phyloP scores from a whole-genome alignment of 306 rosid genomes.

The Malus orientalis region DNA sequence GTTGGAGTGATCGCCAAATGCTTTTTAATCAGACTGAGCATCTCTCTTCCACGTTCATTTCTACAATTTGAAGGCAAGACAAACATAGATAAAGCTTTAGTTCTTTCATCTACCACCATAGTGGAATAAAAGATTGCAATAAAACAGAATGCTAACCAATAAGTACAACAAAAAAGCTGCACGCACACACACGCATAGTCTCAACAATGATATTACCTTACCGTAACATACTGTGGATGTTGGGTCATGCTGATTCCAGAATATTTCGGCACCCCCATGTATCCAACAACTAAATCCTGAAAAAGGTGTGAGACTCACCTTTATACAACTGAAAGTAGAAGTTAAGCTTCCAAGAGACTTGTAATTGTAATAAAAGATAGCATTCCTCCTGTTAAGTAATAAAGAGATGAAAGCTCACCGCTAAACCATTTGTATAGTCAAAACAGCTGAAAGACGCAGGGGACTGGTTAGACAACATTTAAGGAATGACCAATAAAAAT shows the following conservation, averaged over 20 bases:
- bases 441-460: slow-evolving; percentile 64
- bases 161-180: not conserved
- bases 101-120: not conserved
- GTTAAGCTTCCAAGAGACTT: not conserved
- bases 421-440: slow-evolving; percentile 91
- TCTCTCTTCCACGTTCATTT: slow-evolving; percentile 91
- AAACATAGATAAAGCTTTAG: not conserved
- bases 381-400: not conserved
- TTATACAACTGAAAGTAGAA: not conserved
- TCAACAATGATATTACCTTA: slow-evolving; percentile 45
- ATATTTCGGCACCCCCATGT: slow-evolving; percentile 97
- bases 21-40: slow-evolving; percentile 67
- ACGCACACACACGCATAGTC: not conserved
- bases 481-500: not conserved
- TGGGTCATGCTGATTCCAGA: slow-evolving; percentile 86
- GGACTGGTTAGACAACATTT: slow-evolving; percentile 17
- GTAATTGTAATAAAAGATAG: not conserved
- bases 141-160: not conserved
- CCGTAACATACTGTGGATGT: slow-evolving; percentile 95
- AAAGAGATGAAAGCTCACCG: slow-evolving; percentile 46
- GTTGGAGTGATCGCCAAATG: slow-evolving; percentile 66
- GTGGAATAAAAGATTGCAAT: not conserved
- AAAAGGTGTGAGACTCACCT: slow-evolving; percentile 7
- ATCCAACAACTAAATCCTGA: slow-evolving; percentile 93
- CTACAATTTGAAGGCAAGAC: slow-evolving; percentile 35